A percentile compares a stretch with the other conserved stretches of the same genome.
These are phyloP conservation scores for Camptophora hylomeconis DNA, from an alignment of 2,329 filamentous ascomycete species.

Conservation along the genomic window DNA sequence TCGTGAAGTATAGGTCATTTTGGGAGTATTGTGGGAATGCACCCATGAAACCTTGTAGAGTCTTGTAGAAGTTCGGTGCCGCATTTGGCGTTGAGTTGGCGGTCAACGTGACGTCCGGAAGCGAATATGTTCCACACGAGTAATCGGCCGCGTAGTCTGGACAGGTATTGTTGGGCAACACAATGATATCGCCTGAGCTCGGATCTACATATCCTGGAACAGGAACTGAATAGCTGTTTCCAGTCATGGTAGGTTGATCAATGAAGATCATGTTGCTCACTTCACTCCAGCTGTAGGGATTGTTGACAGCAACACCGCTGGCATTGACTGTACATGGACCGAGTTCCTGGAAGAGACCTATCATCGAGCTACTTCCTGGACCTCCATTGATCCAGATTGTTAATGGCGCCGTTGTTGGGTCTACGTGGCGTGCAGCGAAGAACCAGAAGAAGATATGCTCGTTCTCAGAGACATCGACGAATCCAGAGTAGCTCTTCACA, in stretches of 20 bases:
- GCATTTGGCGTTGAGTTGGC: constrained; percentile 16
- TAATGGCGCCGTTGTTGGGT: constrained; percentile 20
- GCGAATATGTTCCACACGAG: constrained; percentile 15
- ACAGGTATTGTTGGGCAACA: constrained; percentile 15
- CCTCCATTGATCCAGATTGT: constrained; percentile 30
- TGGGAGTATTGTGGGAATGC: constrained; percentile 17
- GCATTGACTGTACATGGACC: constrained; percentile 26
- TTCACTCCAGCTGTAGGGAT: constrained; percentile 23
- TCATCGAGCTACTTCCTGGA: constrained; percentile 22
- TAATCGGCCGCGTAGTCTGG: constrained; percentile 15
- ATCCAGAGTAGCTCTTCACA: constrained; percentile 46
- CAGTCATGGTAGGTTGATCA: constrained; percentile 50
- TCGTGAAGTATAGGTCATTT: constrained; percentile 41
- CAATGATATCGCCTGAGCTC: constrained; percentile 8
- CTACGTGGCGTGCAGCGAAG: constrained; percentile 26
- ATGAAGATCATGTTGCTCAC: constrained; percentile 43
- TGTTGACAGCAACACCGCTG: constrained; percentile 25
- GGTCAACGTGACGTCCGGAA: constrained; percentile 14
- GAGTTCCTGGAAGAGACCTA: constrained; percentile 23
- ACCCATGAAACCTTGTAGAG: constrained; percentile 17
- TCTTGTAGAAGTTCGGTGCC: constrained; percentile 17
- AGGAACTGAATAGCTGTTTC: constrained; percentile 39
- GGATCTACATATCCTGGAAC: constrained; percentile 15
- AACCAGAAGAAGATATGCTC: constrained; percentile 36
- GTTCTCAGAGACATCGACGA: constrained; percentile 42